phyloP scores from a whole-genome alignment of 208 protist genomes.

The Leishmania mexicana region DNA sequence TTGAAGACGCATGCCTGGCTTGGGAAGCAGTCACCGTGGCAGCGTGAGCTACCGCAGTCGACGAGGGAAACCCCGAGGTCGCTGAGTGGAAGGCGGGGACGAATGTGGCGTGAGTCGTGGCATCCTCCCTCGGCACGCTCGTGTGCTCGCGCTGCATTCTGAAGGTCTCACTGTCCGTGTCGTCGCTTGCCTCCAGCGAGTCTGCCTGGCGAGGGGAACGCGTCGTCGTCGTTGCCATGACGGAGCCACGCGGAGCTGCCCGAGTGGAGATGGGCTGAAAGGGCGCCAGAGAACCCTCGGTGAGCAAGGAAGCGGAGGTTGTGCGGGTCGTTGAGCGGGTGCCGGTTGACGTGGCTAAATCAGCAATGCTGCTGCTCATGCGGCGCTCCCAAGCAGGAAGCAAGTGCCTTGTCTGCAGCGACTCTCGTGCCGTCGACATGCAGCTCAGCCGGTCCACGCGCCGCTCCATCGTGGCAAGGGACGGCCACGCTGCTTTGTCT shows the following conservation, averaged over 20 bases:
- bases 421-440: conserved; percentile 32
- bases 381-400: conserved; percentile 30
- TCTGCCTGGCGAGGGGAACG: conserved; percentile 8
- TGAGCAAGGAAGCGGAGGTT: background rate
- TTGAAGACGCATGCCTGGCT: conserved; percentile 3
- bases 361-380: conserved; percentile 13
- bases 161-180: background rate
- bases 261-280: background rate
- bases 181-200: conserved; percentile 7
- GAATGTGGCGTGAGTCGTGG: background rate
- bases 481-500: conserved; percentile 20
- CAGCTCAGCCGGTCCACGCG: conserved; percentile 26
- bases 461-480: background rate
- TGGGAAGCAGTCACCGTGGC: background rate
- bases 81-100: background rate
- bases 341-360: background rate
- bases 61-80: background rate
- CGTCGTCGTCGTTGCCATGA: background rate
- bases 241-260: background rate
- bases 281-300: background rate
- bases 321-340: background rate
- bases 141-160: background rate
- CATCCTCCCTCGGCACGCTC: background rate
- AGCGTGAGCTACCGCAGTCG: background rate
- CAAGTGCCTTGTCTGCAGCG: conserved; percentile 11